Base-by-base conservation (phyloP, 768 basidiomycete genomes). In the Tricholoma matsutake region DNA sequence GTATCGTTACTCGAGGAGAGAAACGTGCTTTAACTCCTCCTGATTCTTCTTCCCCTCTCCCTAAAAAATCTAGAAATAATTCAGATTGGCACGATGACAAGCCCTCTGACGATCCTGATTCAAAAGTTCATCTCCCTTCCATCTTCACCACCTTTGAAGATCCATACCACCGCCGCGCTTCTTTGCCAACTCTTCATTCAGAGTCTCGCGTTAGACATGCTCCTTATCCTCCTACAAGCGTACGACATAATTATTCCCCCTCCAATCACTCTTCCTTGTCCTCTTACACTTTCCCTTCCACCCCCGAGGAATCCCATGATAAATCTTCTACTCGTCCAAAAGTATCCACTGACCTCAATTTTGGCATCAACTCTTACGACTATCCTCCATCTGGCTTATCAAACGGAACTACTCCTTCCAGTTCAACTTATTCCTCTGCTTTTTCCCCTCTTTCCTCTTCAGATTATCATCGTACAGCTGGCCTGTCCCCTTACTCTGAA, bases 141-240 rank as follows among this genome's bases (percentile, higher is more conserved):
- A 88, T 91, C 65, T 89, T 88, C 64, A 83, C 85, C 32, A 80
- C 84, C 31, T 86, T 90, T 63, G 85, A 86, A 70, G 87, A 87
- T 70, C 77, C 79, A 25, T 78, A 79, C 74, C 82, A 71, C 57
- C 84, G 89, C 58, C 84, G 88, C 49, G 77, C 86, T 3, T 88
- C 88, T 2, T 78, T 91, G 20, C 87, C 88, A 2, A 83, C 79
- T 54, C 77, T 88, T 49, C 75, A 79, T 69, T 78, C 84, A 18
- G 85, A 87, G 57, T 70, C 73, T 63, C 82, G 84, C 68, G 73
- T 81, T 67, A 78, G 86, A 49, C 79, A 83, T 35, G 75, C 81
- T 7, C 87, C 86, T 1, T 85, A 87, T 67, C 83, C 87, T 3
- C 78, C 81, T 4, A 75, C 82, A 4, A 67, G 69, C 43, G 56